A percentile compares a stretch with the other conserved stretches of the same genome.
These are phyloP conservation scores for Phlyctochytrium planicorne DNA, from an alignment of 192 early-diverging fungal genomes.

Conservation along the genomic window DNA sequence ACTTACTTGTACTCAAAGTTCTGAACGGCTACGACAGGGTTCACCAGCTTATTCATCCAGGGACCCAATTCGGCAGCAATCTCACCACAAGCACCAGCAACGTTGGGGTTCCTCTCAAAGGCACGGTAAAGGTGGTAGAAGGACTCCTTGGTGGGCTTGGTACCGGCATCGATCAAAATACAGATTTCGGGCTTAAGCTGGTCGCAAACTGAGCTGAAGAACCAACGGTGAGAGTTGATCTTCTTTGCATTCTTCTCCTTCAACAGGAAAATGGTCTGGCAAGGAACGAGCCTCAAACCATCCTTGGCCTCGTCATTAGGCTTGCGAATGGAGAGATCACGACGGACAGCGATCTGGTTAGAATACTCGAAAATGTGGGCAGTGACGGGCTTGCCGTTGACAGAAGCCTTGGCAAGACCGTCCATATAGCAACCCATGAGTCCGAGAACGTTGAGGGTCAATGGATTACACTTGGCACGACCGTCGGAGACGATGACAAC, in stretches of 20 bases:
- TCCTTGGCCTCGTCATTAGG: constrained; percentile 18
- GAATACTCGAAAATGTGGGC: constrained; percentile 59
- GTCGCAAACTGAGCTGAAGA: constrained; percentile 72
- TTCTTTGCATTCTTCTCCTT: constrained; percentile 65
- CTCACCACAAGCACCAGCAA: constrained; percentile 80
- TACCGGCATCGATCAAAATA: constrained; percentile 74
- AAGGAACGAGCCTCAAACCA: constrained; percentile 30
- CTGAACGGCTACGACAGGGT: constrained; percentile 73
- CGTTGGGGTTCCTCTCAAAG: constrained; percentile 64
- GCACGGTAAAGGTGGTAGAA: constrained; percentile 57
- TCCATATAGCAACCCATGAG: constrained; percentile 64
- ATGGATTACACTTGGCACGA: constrained; percentile 73
- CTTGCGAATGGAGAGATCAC: constrained; percentile 25
- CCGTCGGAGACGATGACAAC: constrained; percentile 78
- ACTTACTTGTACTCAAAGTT: constrained; percentile 84
- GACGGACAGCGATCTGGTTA: constrained; percentile 39
- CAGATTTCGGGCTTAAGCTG: constrained; percentile 65
- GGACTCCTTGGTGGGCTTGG: constrained; percentile 60
- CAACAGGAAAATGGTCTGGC: constrained; percentile 52
- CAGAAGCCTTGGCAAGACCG: constrained; percentile 40
- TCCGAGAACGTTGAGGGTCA: constrained; percentile 66
- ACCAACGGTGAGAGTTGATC: constrained; percentile 69
- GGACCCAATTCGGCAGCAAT: constrained; percentile 60
- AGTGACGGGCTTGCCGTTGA: constrained; percentile 43
- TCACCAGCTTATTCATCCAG: constrained; percentile 63